Percentiles rank a stretch among this genome's conserved stretches.
Evolutionary conservation across 139 green algal species (phyloP).

Genomic region (Coelastrella sp.): DNA sequence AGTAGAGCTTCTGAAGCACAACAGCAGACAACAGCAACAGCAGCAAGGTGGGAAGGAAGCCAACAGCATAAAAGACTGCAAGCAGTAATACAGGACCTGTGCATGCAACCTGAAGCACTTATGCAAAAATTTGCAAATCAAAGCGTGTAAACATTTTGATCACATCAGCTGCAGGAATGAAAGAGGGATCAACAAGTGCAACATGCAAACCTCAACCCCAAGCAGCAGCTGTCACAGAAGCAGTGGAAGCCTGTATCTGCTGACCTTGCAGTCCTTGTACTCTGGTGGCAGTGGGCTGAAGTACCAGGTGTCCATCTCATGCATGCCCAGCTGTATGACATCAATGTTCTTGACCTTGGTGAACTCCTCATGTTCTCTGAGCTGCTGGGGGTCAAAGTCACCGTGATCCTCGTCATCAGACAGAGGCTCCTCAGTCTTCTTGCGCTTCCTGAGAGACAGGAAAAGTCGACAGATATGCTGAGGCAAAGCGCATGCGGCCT

Average conservation of each 20-base stretch:
- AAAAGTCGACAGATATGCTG: no score
- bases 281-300: conserved; percentile 96
- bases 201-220: no score
- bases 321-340: conserved; percentile 93
- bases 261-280: conserved; percentile 89
- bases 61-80: background rate
- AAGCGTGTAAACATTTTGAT: no score
- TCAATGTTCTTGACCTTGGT: conserved; percentile 99
- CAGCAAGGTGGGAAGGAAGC: background rate
- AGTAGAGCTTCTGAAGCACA: conserved; percentile 90
- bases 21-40: background rate
- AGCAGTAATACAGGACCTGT: background rate
- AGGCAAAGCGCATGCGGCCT: no score
- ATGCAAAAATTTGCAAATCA: background rate
- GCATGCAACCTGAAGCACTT: background rate
- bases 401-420: conserved; percentile 86
- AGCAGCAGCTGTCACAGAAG: background rate
- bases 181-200: no score
- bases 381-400: conserved; percentile 91
- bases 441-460: conserved; percentile 13
- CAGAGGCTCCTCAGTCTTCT: conserved; percentile 60
- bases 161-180: no score
- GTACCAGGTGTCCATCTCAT: conserved; percentile 99
- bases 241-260: background rate
- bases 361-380: conserved; percentile 98